A percentile compares a stretch with the other conserved stretches of the same genome.
Evolutionary conservation across 2,329 filamentous ascomycete species (phyloP).

Genomic region (Penicillium sp.): DNA sequence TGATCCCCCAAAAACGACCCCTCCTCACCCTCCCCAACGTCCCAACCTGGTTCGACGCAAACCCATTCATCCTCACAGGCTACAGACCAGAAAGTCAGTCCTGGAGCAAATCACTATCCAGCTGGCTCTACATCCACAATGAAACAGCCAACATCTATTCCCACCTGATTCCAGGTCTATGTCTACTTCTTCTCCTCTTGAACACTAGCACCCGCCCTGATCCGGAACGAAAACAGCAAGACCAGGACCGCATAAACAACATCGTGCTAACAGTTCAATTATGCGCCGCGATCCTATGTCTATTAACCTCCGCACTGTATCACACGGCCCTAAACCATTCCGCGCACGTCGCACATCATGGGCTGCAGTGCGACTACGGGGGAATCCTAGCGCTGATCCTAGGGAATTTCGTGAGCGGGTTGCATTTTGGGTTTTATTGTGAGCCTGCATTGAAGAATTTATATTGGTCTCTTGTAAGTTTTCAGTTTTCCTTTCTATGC

Average conservation of each 20-base stretch:
- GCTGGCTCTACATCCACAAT: constrained; percentile 47
- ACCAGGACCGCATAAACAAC: constrained; percentile 14
- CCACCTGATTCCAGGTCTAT: constrained; percentile 47
- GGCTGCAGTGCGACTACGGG: constrained; percentile 33
- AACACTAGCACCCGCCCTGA: neutral
- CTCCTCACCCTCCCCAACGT: constrained; percentile 29
- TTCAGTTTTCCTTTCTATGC: neutral
- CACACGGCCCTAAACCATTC: constrained; percentile 39
- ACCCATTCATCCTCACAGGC: constrained; percentile 42
- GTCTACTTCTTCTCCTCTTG: neutral
- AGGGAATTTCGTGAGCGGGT: constrained; percentile 36
- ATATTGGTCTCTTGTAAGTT: constrained; percentile 39
- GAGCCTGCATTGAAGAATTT: constrained; percentile 25
- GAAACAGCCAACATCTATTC: constrained; percentile 48
- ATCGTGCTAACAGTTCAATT: constrained; percentile 20
- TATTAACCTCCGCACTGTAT: constrained; percentile 27
- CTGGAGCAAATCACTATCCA: constrained; percentile 36
- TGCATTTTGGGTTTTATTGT: constrained; percentile 40
- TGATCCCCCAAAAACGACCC: neutral
- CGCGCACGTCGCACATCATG: constrained; percentile 19
- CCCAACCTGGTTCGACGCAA: constrained; percentile 47
- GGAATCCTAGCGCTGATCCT: constrained; percentile 36
- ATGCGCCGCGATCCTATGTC: constrained; percentile 20
- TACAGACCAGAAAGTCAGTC: constrained; percentile 48
- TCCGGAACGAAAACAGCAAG: neutral